Percentiles rank a stretch among this genome's conserved stretches.
Conservation (phyloP, 345 rosid species). For the Boechera retrofracta region DNA sequence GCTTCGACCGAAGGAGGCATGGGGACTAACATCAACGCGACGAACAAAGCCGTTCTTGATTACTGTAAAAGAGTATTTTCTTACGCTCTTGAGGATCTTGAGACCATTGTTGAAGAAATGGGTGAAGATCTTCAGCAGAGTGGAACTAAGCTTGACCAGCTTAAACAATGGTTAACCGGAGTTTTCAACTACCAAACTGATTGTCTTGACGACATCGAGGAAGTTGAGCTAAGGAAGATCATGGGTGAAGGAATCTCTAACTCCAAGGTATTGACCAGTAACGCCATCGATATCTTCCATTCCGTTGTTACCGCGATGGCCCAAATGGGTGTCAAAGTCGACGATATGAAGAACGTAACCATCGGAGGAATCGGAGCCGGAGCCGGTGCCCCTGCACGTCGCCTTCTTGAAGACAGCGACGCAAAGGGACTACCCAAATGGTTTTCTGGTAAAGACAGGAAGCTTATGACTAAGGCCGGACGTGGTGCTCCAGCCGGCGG, state of each 20-base stretch:
- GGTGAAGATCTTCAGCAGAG: conserved; percentile 45
- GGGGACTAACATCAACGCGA: conserved; percentile 23
- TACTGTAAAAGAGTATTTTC: conserved; percentile 44
- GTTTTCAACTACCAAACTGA: conserved; percentile 47
- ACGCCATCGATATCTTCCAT: conserved; percentile 57
- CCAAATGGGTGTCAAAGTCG: conserved; percentile 38
- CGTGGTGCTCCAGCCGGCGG: conserved; percentile 28
- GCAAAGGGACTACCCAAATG: conserved; percentile 56
- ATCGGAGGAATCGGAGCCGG: neutral
- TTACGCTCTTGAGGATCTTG: conserved; percentile 48
- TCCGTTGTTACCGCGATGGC: conserved; percentile 41
- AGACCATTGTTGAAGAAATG: conserved; percentile 47
- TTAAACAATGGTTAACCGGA: conserved; percentile 50
- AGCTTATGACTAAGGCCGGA: conserved; percentile 54
- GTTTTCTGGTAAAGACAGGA: conserved; percentile 62
- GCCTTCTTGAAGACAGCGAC: conserved; percentile 43
- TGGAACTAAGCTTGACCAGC: conserved; percentile 42
- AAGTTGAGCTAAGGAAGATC: conserved; percentile 33
- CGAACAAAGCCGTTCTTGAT: conserved; percentile 45
- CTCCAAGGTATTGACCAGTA: conserved; percentile 51
- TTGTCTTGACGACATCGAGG: conserved; percentile 47
- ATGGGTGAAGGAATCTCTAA: conserved; percentile 45
- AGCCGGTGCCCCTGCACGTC: conserved; percentile 41
- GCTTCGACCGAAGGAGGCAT: conserved; percentile 40
- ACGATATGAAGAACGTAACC: conserved; percentile 32